Base-by-base conservation (phyloP, 179 eudicot genomes). In the Silene noctiflora region DNA sequence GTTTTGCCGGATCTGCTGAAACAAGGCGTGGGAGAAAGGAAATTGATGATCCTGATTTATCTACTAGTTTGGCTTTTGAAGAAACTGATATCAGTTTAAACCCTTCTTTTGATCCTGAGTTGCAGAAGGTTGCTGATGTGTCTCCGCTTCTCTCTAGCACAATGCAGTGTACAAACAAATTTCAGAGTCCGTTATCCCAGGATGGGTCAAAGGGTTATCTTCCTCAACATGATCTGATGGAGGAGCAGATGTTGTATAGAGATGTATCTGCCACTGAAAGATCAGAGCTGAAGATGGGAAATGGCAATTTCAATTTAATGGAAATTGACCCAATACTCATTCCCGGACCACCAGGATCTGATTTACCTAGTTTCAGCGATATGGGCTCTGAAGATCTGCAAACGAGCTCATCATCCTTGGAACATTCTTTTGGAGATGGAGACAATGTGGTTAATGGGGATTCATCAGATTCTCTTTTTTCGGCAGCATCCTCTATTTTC, bases 281-380 rank as follows among this genome's bases (percentile, higher is more conserved):
- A 64, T 51, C 74, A 39, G 82, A 67, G 22, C 72, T 73, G 12
- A 62, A 83, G 75, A 53, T 48, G 42, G 81, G 77, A 16, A 87
- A 78, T 75, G 64, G 60, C 59, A 83, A 74, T 75, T 76, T 76
- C 44, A 75, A 67, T 67, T 82, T 79, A 62, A 76, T 72, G 19
- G 87, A 75, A 71, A 85, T 88, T 27, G 96, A 94, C 72, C 88
- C 91, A 16, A 92, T 94, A 74, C 89, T 90, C 46, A 92, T 94
- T 77, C 97, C 98, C 0, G 97, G 96, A 59, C 98, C 97, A 67
- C 97, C 98, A 14, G 98, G 98, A 64, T 92, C 93, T 25, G 90
- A 88, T 81, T 80, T 94, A 81, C 97, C 97, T 42, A 88, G 98
- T 83, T 91, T 90, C 22, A 82, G 96, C 65, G 91, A 79, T 53